Percentiles rank a stretch among this genome's conserved stretches.
Evolutionary conservation across 768 basidiomycete species (phyloP).

Genomic region (Leccinum imitatum): DNA sequence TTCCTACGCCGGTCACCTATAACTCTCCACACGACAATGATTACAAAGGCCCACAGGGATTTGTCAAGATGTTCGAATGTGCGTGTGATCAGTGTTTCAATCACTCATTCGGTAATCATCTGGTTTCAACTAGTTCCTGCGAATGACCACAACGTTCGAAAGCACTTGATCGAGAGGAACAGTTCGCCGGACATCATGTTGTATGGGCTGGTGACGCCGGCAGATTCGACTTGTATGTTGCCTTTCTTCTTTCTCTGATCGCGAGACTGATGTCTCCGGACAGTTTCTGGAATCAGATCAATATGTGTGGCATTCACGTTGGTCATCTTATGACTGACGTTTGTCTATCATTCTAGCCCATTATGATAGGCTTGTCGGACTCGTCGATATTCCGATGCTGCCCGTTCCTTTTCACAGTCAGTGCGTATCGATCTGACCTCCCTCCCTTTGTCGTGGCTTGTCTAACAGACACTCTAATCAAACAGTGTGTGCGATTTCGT

Average conservation of each 20-base stretch:
- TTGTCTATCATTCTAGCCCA: too few species aligned
- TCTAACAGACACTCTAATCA: too few species aligned
- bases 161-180: slow-evolving; percentile 71
- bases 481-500: too few species aligned
- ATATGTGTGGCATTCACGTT: slow-evolving; percentile 43
- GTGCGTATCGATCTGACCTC: too few species aligned
- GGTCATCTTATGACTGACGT: too few species aligned
- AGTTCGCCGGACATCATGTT: slow-evolving; percentile 80
- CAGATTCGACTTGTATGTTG: slow-evolving; percentile 79
- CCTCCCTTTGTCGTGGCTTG: too few species aligned
- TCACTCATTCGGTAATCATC: background rate
- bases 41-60: slow-evolving; percentile 33
- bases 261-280: background rate
- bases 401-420: too few species aligned
- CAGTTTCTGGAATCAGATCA: slow-evolving; percentile 71
- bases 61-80: slow-evolving; percentile 53
- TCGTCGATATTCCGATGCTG: too few species aligned
- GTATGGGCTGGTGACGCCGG: slow-evolving; percentile 73
- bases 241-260: background rate
- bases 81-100: background rate
- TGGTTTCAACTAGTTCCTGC: slow-evolving; percentile 53
- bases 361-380: too few species aligned
- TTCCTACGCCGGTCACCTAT: too few species aligned
- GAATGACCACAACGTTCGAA: slow-evolving; percentile 68
- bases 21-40: slow-evolving; percentile 43